These are phyloP conservation scores for Hymenoscyphus albidus DNA, from an alignment of 2,329 filamentous ascomycete genomes.

Conservation along the genomic window DNA sequence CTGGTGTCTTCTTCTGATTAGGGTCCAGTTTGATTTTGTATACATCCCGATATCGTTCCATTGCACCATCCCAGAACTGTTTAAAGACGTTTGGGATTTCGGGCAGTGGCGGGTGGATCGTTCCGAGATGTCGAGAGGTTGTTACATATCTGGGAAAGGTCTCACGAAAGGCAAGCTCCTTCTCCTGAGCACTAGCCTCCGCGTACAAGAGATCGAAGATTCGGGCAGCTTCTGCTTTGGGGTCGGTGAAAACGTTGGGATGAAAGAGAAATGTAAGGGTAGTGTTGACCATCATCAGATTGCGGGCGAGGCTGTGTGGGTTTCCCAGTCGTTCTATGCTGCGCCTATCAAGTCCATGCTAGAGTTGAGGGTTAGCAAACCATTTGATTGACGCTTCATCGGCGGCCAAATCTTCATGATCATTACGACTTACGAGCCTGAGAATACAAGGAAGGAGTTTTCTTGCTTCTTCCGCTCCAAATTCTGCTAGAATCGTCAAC, in stretches of 20 bases:
- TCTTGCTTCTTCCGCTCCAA: not conserved
- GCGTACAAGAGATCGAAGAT: conserved; percentile 2
- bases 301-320: conserved; percentile 8
- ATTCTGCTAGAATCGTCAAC: not conserved
- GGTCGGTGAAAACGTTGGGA: conserved; percentile 4
- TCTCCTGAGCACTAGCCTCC: not conserved
- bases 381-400: not conserved
- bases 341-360: not conserved
- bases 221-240: conserved; percentile 3
- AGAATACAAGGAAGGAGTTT: conserved; percentile 1
- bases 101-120: conserved; percentile 5
- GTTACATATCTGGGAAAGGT: conserved; percentile 3
- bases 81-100: conserved; percentile 3
- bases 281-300: conserved; percentile 2
- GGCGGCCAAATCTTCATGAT: too few species aligned
- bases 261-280: conserved; percentile 9
- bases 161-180: not conserved
- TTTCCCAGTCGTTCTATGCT: not conserved
- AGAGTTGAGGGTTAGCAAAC: not conserved
- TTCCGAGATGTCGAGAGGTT: conserved; percentile 1
- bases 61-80: conserved; percentile 5
- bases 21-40: not conserved
- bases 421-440: not conserved
- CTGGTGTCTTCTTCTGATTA: not conserved
- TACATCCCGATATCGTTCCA: conserved; percentile 3